Conservation (phyloP, 805 yeast species). For the Lipomyces starkeyi region DNA sequence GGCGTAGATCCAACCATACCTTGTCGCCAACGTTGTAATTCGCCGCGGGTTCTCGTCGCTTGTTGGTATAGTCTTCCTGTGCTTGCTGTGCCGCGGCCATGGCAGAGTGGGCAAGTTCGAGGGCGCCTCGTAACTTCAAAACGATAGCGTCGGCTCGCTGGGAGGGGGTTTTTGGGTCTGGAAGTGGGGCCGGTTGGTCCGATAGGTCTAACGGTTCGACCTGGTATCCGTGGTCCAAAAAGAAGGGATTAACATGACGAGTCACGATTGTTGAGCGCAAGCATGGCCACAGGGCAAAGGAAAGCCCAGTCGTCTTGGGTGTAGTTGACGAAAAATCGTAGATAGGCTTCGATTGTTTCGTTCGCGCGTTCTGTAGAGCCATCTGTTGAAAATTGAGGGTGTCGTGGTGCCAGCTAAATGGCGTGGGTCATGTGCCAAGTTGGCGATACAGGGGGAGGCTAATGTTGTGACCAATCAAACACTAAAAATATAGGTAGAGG, state of each 20-base stretch:
- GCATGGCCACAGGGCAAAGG: background rate
- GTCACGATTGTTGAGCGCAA: background rate
- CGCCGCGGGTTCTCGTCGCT: background rate
- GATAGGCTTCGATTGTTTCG: conserved; percentile 2
- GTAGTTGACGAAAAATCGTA: background rate
- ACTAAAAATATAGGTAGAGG: no score
- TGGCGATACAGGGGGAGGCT: no score
- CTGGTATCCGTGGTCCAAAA: background rate
- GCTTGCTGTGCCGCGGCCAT: background rate
- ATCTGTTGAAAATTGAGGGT: no score
- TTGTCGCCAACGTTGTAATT: background rate
- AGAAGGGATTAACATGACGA: background rate
- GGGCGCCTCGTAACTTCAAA: background rate
- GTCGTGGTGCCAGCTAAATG: no score
- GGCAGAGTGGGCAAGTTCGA: background rate
- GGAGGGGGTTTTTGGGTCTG: background rate
- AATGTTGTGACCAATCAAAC: no score
- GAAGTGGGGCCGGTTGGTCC: background rate
- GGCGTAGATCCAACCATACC: background rate
- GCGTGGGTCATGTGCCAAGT: no score
- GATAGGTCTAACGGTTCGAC: background rate
- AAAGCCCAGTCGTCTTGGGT: background rate
- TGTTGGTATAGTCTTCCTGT: background rate
- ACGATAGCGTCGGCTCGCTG: background rate
- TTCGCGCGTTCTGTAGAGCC: conserved; percentile 16